Evolutionary conservation across 495 filamentous ascomycete genomes (phyloP).

Genomic region (Neohortaea acidophila): DNA sequence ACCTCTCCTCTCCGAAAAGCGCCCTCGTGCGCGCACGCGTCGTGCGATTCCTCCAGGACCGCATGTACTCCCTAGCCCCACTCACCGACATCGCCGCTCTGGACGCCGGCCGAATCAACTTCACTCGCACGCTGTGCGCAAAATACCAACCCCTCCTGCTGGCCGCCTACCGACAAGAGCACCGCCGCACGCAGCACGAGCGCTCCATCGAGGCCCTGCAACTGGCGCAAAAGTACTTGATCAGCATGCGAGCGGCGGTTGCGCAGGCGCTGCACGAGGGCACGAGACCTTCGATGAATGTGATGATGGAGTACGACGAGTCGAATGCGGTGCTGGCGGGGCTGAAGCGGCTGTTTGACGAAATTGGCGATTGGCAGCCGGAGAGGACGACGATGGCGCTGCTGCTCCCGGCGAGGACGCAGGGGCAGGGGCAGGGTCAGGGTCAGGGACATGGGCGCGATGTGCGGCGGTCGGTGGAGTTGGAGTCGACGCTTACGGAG

Average conservation of each 20-base stretch:
- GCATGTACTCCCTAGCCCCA: not conserved
- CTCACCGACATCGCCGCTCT: not conserved
- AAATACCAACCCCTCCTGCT: not conserved
- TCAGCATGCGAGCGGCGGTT: not conserved
- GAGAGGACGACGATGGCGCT: not conserved
- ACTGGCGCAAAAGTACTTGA: not conserved
- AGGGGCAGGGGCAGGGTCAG: no score
- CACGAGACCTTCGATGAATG: not conserved
- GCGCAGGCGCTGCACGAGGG: not conserved
- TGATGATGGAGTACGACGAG: constrained; percentile 3
- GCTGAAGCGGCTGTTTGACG: not conserved
- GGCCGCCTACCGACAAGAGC: not conserved
- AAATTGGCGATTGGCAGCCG: not conserved
- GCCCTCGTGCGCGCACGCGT: not conserved
- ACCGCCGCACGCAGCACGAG: not conserved
- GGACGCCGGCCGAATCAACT: not conserved
- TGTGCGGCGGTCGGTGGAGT: not conserved
- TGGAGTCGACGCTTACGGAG: not conserved
- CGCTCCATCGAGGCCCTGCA: not conserved
- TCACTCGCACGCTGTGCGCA: not conserved
- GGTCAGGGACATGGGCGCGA: no score
- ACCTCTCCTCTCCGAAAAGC: not conserved
- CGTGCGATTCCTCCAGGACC: not conserved
- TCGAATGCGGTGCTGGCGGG: not conserved
- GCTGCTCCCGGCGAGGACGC: no score